These are phyloP conservation scores for Cytospora piceae DNA, from an alignment of 2,329 filamentous ascomycete genomes.

Conservation along the genomic window DNA sequence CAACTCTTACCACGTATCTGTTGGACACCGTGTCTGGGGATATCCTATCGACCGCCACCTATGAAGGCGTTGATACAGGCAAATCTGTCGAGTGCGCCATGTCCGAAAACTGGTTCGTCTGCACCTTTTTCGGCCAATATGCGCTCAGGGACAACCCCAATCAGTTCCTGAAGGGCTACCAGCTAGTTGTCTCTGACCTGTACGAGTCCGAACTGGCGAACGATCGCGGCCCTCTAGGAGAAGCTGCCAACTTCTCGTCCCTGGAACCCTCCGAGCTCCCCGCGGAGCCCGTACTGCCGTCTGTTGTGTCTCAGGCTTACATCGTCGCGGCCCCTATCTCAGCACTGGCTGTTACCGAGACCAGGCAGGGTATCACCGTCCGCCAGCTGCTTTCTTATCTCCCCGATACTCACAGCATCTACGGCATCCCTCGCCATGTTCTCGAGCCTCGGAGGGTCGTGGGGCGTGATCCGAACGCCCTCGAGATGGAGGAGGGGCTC, in stretches of 20 bases:
- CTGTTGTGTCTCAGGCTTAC: slow-evolving; percentile 79
- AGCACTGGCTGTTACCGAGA: slow-evolving; percentile 82
- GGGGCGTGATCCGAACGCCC: slow-evolving; percentile 77
- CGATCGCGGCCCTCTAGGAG: slow-evolving; percentile 78
- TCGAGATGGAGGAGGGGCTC: slow-evolving; percentile 83
- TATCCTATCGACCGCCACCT: slow-evolving; percentile 71
- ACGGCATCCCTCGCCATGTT: slow-evolving; percentile 76
- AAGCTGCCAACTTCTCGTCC: slow-evolving; percentile 75
- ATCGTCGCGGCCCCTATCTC: slow-evolving; percentile 79
- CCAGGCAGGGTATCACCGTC: slow-evolving; percentile 86
- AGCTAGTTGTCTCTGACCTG: slow-evolving; percentile 83
- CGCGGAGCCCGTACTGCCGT: slow-evolving; percentile 64
- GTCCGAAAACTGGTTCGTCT: slow-evolving; percentile 94
- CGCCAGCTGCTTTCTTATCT: slow-evolving; percentile 81
- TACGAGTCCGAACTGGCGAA: slow-evolving; percentile 86
- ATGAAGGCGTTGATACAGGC: slow-evolving; percentile 73
- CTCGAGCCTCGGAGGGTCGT: slow-evolving; percentile 87
- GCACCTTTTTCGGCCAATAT: slow-evolving; percentile 73
- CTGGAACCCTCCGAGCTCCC: slow-evolving; percentile 65
- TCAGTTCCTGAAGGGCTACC: slow-evolving; percentile 76
- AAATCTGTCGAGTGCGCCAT: slow-evolving; percentile 78
- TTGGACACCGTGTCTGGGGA: slow-evolving; percentile 86
- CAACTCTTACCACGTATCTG: slow-evolving; percentile 72
- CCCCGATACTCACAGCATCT: slow-evolving; percentile 71
- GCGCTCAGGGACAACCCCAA: slow-evolving; percentile 56